Evolutionary conservation across 352 stramenopile species (phyloP), one percentile per base, ranked within the genome.

Genomic region (Thraustochytrium sp.): DNA sequence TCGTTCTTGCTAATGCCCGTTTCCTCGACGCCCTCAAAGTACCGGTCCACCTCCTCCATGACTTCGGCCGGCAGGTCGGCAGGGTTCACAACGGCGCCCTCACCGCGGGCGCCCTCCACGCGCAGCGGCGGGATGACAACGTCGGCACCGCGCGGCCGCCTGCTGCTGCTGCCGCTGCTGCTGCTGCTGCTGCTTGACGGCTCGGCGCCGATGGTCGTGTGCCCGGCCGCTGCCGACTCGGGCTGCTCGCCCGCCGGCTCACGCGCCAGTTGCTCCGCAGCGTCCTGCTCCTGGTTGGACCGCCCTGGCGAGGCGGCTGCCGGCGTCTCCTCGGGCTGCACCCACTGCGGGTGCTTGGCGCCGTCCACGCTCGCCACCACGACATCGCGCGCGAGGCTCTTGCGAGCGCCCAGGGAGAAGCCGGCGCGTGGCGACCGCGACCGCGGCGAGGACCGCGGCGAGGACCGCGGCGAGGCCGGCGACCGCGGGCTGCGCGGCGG

Each of bases 1-100:
- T 90, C 75, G 51, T 93, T 90, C n/a, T 92, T 68, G 59, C 53
- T 77, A 46, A 90, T 63, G 18, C 85, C 85, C 18, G 21, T 21
- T 9, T 4, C 11, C 29, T 42, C 53, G 29, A 62, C 40, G 8
- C 40, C 21, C 9, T 53, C 48, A n/a, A 85, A 53, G 18, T 76
- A 85, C 16, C 61, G 40, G 26, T 75, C 51, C 36, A 42, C 40
- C 18, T 73, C 49, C 18, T 23, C 31, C 40, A 46, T 13, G 40
- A 59, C 21, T 54, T 62, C 59, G 9, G 3, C 40, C 9, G 59
- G 26, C 8, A 72, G 59, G n/a, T 48, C 59, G 16, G 21, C 9
- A 21, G n/a, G 9, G 9, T n/a, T 9, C 8, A 72, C 26, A 18
- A 31, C 0, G 8, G 59, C 16, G 23, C 9, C 26, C 9, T 38